Percentiles rank a stretch among this genome's conserved stretches.
Evolutionary conservation across 2,329 filamentous ascomycete species (phyloP).

Genomic region (Plenodomus tracheiphilus): DNA sequence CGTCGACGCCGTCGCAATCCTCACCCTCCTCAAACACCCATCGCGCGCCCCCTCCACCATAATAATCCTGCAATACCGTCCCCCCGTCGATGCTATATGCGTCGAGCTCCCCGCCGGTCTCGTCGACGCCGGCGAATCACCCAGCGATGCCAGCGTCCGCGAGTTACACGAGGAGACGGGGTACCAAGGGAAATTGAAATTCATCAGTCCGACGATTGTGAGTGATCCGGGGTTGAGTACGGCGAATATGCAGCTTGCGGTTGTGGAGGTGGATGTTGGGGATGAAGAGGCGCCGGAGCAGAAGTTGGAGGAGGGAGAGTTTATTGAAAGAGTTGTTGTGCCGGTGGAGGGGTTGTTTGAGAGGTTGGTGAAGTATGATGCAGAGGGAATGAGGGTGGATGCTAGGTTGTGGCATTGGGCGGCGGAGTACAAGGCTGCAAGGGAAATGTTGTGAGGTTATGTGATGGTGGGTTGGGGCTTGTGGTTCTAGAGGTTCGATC

Average conservation of each 20-base stretch:
- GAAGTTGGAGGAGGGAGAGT: conserved; percentile 63
- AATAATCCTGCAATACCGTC: conserved; percentile 63
- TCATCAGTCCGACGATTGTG: conserved; percentile 67
- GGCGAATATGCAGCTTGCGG: conserved; percentile 64
- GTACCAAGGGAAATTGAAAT: conserved; percentile 56
- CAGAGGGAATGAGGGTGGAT: conserved; percentile 57
- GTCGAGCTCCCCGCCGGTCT: conserved; percentile 65
- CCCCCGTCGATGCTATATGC: conserved; percentile 60
- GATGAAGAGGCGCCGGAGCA: conserved; percentile 59
- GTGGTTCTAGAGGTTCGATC: too few relatives aligned
- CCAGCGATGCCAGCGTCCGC: conserved; percentile 59
- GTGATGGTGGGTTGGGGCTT: too few relatives aligned
- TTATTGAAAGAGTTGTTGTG: conserved; percentile 63
- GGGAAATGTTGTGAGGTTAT: conserved; percentile 27
- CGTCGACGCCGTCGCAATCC: conserved; percentile 63
- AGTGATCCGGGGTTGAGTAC: conserved; percentile 65
- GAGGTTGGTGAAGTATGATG: conserved; percentile 51
- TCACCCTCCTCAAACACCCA: conserved; percentile 58
- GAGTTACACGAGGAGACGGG: conserved; percentile 67
- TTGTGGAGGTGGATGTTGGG: conserved; percentile 61
- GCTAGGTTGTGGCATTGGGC: conserved; percentile 66
- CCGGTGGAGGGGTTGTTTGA: conserved; percentile 61
- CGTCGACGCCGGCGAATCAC: conserved; percentile 61
- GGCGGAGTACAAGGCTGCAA: conserved; percentile 58
- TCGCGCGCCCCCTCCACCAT: conserved; percentile 54